phyloP scores from a whole-genome alignment of 164 flowering plant species.

The Magnolia changhungtana region DNA sequence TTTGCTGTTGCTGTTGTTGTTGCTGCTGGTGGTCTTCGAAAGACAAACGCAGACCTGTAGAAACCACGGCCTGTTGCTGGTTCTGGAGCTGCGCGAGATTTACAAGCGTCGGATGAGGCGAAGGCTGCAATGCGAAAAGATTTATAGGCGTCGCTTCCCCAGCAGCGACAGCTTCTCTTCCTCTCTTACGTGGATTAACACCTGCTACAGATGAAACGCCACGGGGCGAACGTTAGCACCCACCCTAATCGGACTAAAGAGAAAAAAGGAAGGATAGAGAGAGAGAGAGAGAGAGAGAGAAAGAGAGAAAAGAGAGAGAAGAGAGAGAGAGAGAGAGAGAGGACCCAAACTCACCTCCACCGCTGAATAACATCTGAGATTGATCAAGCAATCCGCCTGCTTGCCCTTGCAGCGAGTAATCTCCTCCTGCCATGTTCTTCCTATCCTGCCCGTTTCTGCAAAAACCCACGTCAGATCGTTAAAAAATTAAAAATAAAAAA shows the following conservation, averaged over 20 bases:
- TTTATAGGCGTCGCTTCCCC: constrained; percentile 21
- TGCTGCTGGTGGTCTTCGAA: constrained; percentile 55
- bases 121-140: constrained; percentile 36
- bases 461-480: not conserved
- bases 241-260: not conserved
- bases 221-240: not conserved
- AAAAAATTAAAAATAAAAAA: no score
- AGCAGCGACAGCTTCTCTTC: constrained; percentile 37
- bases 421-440: constrained; percentile 11
- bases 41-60: constrained; percentile 71
- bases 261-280: not conserved
- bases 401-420: constrained; percentile 5
- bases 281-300: not conserved
- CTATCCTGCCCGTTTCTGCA: constrained; percentile 12
- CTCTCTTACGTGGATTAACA: constrained; percentile 50
- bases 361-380: constrained; percentile 4
- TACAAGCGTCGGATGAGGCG: constrained; percentile 39
- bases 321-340: not conserved
- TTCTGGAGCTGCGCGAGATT: constrained; percentile 62
- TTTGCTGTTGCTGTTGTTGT: constrained; percentile 18
- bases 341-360: constrained; percentile 15
- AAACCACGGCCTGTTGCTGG: constrained; percentile 40
- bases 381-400: constrained; percentile 6
- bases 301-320: not conserved
- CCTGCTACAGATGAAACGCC: constrained; percentile 12